Evolutionary conservation across 352 stramenopile species (phyloP).

Genomic region (Paralagenidium karlingii): DNA sequence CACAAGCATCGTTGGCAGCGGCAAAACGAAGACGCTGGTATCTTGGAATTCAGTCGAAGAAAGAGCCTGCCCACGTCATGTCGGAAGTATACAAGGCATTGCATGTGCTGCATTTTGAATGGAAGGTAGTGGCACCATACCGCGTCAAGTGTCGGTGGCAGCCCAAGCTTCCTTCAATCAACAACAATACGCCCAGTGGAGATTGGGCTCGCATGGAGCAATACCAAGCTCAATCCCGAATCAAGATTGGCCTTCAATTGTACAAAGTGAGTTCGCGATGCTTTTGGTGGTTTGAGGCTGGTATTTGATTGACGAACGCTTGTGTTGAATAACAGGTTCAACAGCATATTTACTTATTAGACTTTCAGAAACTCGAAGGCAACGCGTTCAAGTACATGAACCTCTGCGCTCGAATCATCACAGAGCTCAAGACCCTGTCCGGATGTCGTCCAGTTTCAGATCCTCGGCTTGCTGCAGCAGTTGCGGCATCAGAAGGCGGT

Average conservation of each 20-base stretch:
- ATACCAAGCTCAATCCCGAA: conserved; percentile 23
- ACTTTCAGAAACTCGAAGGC: conserved; percentile 94
- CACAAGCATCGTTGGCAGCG: conserved; percentile 8
- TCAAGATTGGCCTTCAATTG: conserved; percentile 94
- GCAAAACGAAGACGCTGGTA: conserved; percentile 92
- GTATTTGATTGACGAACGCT: background rate
- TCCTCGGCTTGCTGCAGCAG: too few species aligned
- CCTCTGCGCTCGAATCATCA: conserved; percentile 98
- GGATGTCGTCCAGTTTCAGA: conserved; percentile 46
- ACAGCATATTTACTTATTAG: conserved; percentile 98
- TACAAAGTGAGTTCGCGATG: too few species aligned
- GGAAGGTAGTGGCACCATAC: conserved; percentile 94
- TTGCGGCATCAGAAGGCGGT: too few species aligned
- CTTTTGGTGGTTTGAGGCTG: conserved; percentile 1
- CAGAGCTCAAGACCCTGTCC: conserved; percentile 95
- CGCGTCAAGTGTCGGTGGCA: conserved; percentile 96
- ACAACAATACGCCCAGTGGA: conserved; percentile 6
- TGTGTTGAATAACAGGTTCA: conserved; percentile 82
- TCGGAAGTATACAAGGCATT: conserved; percentile 99
- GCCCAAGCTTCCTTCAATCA: conserved; percentile 22
- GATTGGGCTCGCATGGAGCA: conserved; percentile 21
- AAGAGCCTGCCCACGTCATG: conserved; percentile 99
- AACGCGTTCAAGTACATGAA: conserved; percentile 99
- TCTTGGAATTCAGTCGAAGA: conserved; percentile 99
- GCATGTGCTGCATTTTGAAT: conserved; percentile 94